Percentiles rank a stretch among this genome's conserved stretches.
Conservation (phyloP, 2,329 filamentous ascomycete species). For the Nakataea oryzae region DNA sequence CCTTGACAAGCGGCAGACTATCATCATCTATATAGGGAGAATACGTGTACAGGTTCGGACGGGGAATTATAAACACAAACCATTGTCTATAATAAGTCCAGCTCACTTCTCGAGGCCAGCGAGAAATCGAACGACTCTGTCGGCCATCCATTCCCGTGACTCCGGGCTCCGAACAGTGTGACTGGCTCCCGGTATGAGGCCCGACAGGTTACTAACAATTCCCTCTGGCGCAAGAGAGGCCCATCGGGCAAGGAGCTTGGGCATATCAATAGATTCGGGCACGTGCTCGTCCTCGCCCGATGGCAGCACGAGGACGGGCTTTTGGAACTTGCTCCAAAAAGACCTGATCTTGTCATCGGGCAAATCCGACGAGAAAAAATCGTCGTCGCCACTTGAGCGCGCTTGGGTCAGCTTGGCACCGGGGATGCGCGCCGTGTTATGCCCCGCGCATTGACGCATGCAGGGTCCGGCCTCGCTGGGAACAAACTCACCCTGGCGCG, state of each 20-base stretch:
- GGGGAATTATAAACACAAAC: not conserved
- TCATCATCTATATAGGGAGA: not conserved
- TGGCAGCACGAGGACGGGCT: constrained; percentile 53
- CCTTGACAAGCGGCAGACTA: not conserved
- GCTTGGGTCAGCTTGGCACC: not conserved
- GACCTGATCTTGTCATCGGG: constrained; percentile 37
- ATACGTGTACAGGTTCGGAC: not conserved
- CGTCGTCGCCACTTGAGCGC: constrained; percentile 56
- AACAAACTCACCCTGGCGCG: constrained; percentile 33
- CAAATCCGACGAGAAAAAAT: constrained; percentile 82
- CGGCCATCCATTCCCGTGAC: constrained; percentile 37
- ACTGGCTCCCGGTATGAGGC: constrained; percentile 38
- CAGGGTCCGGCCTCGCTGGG: not conserved
- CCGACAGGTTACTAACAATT: constrained; percentile 38
- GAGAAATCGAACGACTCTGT: constrained; percentile 36
- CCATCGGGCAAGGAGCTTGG: constrained; percentile 47
- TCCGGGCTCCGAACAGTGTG: constrained; percentile 37
- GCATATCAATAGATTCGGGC: constrained; percentile 45
- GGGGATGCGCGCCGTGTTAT: not conserved
- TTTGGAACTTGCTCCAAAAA: constrained; percentile 56
- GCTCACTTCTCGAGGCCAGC: constrained; percentile 2
- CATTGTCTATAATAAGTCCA: not conserved
- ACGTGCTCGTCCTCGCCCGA: constrained; percentile 59
- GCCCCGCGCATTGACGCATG: not conserved
- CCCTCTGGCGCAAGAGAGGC: constrained; percentile 27